Evolutionary conservation across 495 filamentous ascomycete species (phyloP), one percentile per base, ranked within the genome.

Genomic region (Xylaria acuta): DNA sequence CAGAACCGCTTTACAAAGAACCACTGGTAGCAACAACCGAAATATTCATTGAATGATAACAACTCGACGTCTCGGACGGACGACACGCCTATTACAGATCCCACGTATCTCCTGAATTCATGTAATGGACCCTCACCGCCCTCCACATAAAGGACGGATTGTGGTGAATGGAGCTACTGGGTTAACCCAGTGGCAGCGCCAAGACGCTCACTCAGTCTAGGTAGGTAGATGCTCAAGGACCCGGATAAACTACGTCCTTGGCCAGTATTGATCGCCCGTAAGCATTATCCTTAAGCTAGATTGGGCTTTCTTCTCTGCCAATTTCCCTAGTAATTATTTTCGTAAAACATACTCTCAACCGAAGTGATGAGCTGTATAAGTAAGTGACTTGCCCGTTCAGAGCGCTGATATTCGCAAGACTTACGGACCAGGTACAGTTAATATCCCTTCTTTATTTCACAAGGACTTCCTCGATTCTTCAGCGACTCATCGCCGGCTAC

Each of bases 91-190:
- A 20, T n/a, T 1, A 34, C n/a, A 38, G 14, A 41, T 30, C 38
- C 38, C 38, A 41, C n/a, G 22, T 34, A 6, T 64, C 38, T 30
- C 60, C 22, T 6, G 8, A 43, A 43, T 64, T 16, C 53, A 30
- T 62, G 36, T 22, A 43, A 22, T 30, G 38, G 60, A 38, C 30
- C 8, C 38, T 64, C 60, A 43, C 60, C 60, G 60, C 60, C 60
- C 60, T 43, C 22, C 12, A 27, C 60, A 6, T 41, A 16, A 7
- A 43, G 38, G 18, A 43, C 5, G 36, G 20, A 27, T 25, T 41
- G 2, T 41, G n/a, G 36, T 16, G 59, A 62, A 63, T 25, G 34
- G 4, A 41, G n/a, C 58, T 62, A 34, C 18, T 12, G n/a, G n/a
- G n/a, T n/a, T n/a, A 41, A 62, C 16, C 40, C 22, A 45, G 41